A percentile compares a stretch with the other conserved stretches of the same genome.
Evolutionary conservation across 148 eudicot species (phyloP).

Genomic region (Cornus kousa): DNA sequence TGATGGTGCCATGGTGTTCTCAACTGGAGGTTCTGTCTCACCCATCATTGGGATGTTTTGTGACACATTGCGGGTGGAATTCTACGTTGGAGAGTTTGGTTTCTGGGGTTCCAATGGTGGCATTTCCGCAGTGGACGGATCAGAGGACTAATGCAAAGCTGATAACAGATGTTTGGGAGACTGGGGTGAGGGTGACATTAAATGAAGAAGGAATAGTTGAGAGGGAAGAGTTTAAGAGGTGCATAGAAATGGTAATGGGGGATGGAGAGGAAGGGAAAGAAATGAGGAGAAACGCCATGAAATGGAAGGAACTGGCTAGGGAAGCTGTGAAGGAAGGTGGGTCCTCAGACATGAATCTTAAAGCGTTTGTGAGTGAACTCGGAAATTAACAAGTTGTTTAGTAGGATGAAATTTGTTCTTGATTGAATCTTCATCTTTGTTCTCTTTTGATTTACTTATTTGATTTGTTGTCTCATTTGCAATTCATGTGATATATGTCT

Average conservation of each 20-base stretch:
- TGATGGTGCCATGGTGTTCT: constrained; percentile 34
- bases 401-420: background rate
- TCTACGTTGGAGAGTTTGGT: constrained; percentile 53
- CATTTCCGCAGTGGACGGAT: constrained; percentile 50
- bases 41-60: constrained; percentile 46
- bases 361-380: constrained; percentile 30
- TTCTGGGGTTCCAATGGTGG: constrained; percentile 54
- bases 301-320: constrained; percentile 36
- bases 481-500: no score
- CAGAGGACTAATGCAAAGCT: constrained; percentile 57
- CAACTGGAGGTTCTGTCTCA: constrained; percentile 27
- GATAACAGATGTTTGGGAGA: constrained; percentile 44
- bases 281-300: constrained; percentile 28
- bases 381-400: background rate
- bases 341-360: constrained; percentile 40
- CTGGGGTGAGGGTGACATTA: constrained; percentile 38
- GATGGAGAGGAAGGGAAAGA: constrained; percentile 23
- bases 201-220: constrained; percentile 34
- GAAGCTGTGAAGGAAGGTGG: constrained; percentile 49
- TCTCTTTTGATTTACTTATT: no score
- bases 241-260: constrained; percentile 40
- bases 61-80: constrained; percentile 60
- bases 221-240: constrained; percentile 43
- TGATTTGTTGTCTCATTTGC: no score
- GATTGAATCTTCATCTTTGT: no score